These are phyloP conservation scores for Tetrahymena borealis DNA, from an alignment of 73 alveolate genomes.

Conservation along the genomic window DNA sequence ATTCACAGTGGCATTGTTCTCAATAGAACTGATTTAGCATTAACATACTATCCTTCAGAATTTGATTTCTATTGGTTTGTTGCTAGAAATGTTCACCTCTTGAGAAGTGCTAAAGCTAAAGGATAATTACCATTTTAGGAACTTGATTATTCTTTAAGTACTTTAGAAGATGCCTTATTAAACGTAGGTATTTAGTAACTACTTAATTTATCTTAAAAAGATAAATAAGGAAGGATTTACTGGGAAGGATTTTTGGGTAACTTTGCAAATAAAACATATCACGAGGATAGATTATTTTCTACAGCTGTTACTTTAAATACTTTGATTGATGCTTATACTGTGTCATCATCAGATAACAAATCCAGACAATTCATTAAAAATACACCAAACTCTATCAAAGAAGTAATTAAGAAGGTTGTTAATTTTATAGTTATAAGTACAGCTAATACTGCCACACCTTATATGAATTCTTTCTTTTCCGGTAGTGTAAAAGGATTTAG, in stretches of 20 bases:
- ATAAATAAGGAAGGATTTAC: not conserved
- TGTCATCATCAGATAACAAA: not conserved
- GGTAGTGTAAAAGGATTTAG: not conserved
- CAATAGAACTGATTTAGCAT: not conserved
- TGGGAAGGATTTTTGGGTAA: not conserved
- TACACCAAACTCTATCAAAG: not conserved
- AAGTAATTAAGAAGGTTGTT: not conserved
- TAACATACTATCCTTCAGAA: not conserved
- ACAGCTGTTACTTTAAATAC: not conserved
- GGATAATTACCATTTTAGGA: not conserved
- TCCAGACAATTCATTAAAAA: not conserved
- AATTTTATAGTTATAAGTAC: not conserved
- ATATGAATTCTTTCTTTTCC: not conserved
- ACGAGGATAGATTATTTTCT: not conserved
- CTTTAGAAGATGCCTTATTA: not conserved
- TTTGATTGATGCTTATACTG: not conserved
- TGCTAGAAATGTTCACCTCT: not conserved
- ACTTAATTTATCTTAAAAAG: not conserved
- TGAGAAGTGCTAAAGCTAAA: not conserved
- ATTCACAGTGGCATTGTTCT: not conserved
- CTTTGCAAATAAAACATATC: not conserved
- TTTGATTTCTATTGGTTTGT: not conserved
- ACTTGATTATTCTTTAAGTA: not conserved
- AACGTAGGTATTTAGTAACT: not conserved
- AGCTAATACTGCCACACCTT: not conserved